Conservation (phyloP, 2,329 filamentous ascomycete genomes). For the Sporothrix dimorphospora region DNA sequence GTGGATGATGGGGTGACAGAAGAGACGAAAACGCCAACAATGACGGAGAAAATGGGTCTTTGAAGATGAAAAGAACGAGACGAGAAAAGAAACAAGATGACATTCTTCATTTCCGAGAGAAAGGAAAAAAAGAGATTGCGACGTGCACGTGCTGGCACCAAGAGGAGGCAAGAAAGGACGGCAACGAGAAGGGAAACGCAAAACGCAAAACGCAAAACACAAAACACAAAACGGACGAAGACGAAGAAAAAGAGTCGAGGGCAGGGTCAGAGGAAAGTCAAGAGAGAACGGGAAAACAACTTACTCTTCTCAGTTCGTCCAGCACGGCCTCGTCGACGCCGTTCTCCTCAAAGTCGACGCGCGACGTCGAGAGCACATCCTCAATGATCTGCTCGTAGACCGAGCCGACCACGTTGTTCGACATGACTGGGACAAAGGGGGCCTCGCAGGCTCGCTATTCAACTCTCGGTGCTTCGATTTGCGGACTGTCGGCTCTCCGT, state of each 20-base stretch:
- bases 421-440: conserved; percentile 61
- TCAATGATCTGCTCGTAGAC: conserved; percentile 80
- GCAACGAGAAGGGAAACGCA: not conserved
- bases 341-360: conserved; percentile 95
- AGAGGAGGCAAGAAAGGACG: not conserved
- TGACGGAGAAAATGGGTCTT: not conserved
- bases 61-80: not conserved
- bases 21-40: not conserved
- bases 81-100: not conserved
- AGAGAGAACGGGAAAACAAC: conserved; percentile 39
- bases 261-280: conserved; percentile 11
- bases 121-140: not conserved
- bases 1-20: not conserved
- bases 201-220: not conserved
- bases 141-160: not conserved
- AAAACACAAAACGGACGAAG: not conserved
- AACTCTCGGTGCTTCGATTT: too few relatives aligned
- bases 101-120: not conserved
- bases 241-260: not conserved
- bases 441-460: not conserved
- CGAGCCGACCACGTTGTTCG: conserved; percentile 65
- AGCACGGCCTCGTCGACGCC: conserved; percentile 87
- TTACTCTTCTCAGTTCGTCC: conserved; percentile 84
- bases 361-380: conserved; percentile 88
- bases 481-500: too few relatives aligned